Evolutionary conservation across 2,329 filamentous ascomycete genomes (phyloP), one percentile per base, ranked within the genome.

Genomic region (Fusarium devonianum): DNA sequence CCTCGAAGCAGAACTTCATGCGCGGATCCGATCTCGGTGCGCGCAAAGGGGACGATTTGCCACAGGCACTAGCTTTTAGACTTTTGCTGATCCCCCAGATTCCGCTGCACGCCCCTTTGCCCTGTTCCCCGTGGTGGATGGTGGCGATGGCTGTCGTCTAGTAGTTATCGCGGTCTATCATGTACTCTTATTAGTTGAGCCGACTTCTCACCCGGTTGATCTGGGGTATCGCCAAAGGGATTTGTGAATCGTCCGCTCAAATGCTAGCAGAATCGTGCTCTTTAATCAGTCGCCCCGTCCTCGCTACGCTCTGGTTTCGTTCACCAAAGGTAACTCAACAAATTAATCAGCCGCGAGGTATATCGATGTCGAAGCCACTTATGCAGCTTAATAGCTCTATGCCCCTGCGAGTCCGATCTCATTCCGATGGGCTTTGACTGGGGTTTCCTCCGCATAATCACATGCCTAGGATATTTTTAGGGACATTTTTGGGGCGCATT

Each of bases 71-170:
- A 4, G 25, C 13, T 44, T 18, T 42, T 13, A 38, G 33, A 32
- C 22, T 37, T 19, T 21, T 47, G 26, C 7, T 16, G 11, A 13
- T 52, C 57, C 56, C 56, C 56, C 56, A 35, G 56, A 43, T 59
- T 53, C 36, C 36, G n/a, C 35, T 7, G 51, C 52, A 60, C 56
- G 41, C 56, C 56, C 47, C 37, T 22, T 46, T 33, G 43, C 56
- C 51, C 56, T 52, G n/a, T 51, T 48, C 56, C 51, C 56, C 56
- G 56, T 43, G 48, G 35, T 39, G 16, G 26, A 19, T 14, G 13
- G 46, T 35, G 41, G 53, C 40, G 56, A 60, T 53, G n/a, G 39
- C 56, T 53, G n/a, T n/a, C n/a, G n/a, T n/a, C n/a, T n/a, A n/a
- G n/a, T n/a, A n/a, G n/a, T 57, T 47, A 37, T 21, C 5, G 26